These are phyloP conservation scores for Globisporangium canariense DNA, from an alignment of 352 stramenopile genomes.

Conservation along the genomic window DNA sequence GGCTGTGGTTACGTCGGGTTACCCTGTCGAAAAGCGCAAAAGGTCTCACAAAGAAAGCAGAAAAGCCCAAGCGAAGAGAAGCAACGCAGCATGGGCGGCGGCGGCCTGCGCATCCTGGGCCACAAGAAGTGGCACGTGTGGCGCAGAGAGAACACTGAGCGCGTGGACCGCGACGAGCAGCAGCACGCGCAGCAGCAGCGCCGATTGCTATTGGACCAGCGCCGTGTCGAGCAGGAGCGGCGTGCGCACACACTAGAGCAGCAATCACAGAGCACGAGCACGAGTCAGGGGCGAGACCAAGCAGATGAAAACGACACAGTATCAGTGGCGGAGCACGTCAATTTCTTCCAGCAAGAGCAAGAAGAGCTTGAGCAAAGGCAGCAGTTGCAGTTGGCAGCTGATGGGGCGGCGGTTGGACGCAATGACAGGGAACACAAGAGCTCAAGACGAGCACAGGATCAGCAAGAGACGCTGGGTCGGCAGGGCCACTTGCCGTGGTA, in stretches of 20 bases:
- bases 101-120: conserved; percentile 57
- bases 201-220: conserved; percentile 22
- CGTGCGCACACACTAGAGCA: conserved; percentile 31
- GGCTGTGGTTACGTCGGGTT: not conserved
- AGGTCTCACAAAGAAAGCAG: not conserved
- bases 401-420: not conserved
- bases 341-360: conserved; percentile 39
- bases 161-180: conserved; percentile 62
- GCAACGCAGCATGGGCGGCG: conserved; percentile 41
- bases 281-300: not conserved
- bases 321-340: conserved; percentile 25
- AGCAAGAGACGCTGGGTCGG: conserved; percentile 30
- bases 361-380: conserved; percentile 5
- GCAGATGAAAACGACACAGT: not conserved
- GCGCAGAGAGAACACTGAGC: conserved; percentile 81
- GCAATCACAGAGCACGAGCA: not conserved
- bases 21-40: not conserved
- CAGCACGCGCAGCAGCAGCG: conserved; percentile 38
- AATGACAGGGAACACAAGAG: not conserved
- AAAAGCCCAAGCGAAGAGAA: not conserved
- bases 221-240: conserved; percentile 32
- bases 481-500: conserved; percentile 44
- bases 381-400: not conserved
- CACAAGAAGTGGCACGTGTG: conserved; percentile 88
- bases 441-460: not conserved